Percentiles rank a stretch among this genome's conserved stretches.
Conservation (phyloP, 108 stramenopile genomes). For the Fragilariopsis cylindrus region DNA sequence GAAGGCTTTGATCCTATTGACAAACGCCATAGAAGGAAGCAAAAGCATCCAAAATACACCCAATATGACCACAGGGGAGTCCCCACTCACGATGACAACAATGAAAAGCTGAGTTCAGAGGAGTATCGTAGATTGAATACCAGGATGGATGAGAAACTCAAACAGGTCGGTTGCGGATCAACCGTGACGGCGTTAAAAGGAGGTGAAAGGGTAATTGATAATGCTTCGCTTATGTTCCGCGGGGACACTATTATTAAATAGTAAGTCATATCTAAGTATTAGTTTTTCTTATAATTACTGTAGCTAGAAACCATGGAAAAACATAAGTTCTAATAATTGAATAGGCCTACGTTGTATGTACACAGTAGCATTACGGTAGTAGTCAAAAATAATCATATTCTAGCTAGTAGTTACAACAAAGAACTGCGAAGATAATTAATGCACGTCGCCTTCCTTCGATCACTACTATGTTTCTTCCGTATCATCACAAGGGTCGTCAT, state of each 20-base stretch:
- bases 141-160: slow-evolving; percentile 72
- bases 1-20: slow-evolving; percentile 96
- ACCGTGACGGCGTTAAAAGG: slow-evolving; percentile 75
- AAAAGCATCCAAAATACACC: slow-evolving; percentile 80
- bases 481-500: slow-evolving; percentile 49
- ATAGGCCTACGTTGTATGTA: too few species aligned
- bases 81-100: slow-evolving; percentile 81
- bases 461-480: too few species aligned
- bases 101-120: slow-evolving; percentile 44
- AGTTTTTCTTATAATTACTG: background rate
- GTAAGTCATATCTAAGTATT: background rate
- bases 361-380: too few species aligned
- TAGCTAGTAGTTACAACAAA: too few species aligned
- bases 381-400: too few species aligned
- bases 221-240: slow-evolving; percentile 89
- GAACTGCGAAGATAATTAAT: too few species aligned
- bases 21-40: slow-evolving; percentile 74
- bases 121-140: slow-evolving; percentile 51
- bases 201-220: slow-evolving; percentile 71
- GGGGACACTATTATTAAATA: slow-evolving; percentile 43
- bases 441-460: too few species aligned
- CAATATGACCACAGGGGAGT: slow-evolving; percentile 71
- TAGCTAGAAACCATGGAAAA: too few species aligned
- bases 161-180: slow-evolving; percentile 58
- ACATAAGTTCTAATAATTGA: too few species aligned